phyloP scores from a whole-genome alignment of 2,329 filamentous ascomycete species.

The Ophiostoma novo-ulmi region DNA sequence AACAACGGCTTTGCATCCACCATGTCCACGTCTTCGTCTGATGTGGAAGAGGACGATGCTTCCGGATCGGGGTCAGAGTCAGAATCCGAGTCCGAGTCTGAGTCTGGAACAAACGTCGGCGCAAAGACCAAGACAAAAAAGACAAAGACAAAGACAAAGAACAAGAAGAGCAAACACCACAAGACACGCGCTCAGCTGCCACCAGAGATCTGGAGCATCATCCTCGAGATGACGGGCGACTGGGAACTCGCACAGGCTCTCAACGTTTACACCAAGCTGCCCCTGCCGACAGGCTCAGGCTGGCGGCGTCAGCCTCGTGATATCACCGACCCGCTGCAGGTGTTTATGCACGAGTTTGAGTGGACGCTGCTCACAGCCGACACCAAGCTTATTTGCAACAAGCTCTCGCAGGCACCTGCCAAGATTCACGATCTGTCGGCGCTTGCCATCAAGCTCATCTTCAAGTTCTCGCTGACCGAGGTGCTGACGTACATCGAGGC shows the following conservation, averaged over 20 bases:
- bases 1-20: conserved; percentile 3
- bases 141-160: not conserved
- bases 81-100: conserved; percentile 22
- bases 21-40: not conserved
- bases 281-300: conserved; percentile 56
- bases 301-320: conserved; percentile 60
- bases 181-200: conserved; percentile 50
- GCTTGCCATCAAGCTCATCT: conserved; percentile 78
- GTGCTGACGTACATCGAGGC: conserved; percentile 64
- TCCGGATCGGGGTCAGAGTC: conserved; percentile 8
- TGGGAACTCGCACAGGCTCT: conserved; percentile 86
- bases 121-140: not conserved
- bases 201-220: conserved; percentile 82
- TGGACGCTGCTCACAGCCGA: conserved; percentile 74
- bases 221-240: conserved; percentile 77
- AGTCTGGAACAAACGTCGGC: conserved; percentile 1
- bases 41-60: conserved; percentile 4
- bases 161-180: conserved; percentile 14
- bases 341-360: conserved; percentile 74
- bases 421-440: conserved; percentile 68
- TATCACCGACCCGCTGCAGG: conserved; percentile 60
- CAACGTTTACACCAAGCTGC: conserved; percentile 72
- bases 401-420: conserved; percentile 65
- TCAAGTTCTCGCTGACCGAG: conserved; percentile 80
- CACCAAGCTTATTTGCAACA: conserved; percentile 64